Evolutionary conservation across 2,329 filamentous ascomycete species (phyloP).

Genomic region (Incumbomyces delicatus): DNA sequence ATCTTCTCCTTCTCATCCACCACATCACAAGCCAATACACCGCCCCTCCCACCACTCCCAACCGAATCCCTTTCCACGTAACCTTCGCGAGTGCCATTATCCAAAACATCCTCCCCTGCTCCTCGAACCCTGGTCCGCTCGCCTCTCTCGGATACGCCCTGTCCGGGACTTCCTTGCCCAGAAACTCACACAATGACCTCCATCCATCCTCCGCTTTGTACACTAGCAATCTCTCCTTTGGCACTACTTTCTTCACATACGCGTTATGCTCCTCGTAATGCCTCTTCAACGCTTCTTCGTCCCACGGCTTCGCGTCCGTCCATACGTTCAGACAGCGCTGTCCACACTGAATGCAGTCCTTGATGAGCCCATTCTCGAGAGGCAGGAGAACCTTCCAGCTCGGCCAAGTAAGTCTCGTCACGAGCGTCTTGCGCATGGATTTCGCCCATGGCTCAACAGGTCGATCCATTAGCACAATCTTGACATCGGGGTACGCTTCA

Average conservation of each 20-base stretch:
- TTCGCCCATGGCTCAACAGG: not conserved
- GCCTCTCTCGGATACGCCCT: slow-evolving; percentile 26
- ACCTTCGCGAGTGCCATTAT: too few relatives aligned
- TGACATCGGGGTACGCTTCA: slow-evolving; percentile 9
- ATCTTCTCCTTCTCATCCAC: too few relatives aligned
- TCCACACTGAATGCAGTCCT: slow-evolving; percentile 3
- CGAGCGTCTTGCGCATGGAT: not conserved
- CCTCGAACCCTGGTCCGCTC: too few relatives aligned
- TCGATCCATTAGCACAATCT: slow-evolving; percentile 7
- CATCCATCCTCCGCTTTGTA: slow-evolving; percentile 34
- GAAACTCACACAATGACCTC: slow-evolving; percentile 37
- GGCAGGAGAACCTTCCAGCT: slow-evolving; percentile 1
- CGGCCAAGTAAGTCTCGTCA: not conserved
- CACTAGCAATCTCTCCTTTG: slow-evolving; percentile 23
- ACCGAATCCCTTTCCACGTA: too few relatives aligned
- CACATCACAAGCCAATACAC: too few relatives aligned
- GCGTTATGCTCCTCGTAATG: slow-evolving; percentile 1
- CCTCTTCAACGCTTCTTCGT: not conserved
- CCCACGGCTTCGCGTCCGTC: slow-evolving; percentile 4
- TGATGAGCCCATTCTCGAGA: not conserved
- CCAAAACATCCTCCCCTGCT: too few relatives aligned
- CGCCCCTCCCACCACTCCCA: not conserved
- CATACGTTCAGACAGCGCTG: slow-evolving; percentile 5
- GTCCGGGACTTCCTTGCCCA: slow-evolving; percentile 31
- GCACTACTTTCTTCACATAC: slow-evolving; percentile 4